Percentiles rank a stretch among this genome's conserved stretches.
Evolutionary conservation across 2,329 filamentous ascomycete species (phyloP).

Genomic region (Didymosphaeria variabile): DNA sequence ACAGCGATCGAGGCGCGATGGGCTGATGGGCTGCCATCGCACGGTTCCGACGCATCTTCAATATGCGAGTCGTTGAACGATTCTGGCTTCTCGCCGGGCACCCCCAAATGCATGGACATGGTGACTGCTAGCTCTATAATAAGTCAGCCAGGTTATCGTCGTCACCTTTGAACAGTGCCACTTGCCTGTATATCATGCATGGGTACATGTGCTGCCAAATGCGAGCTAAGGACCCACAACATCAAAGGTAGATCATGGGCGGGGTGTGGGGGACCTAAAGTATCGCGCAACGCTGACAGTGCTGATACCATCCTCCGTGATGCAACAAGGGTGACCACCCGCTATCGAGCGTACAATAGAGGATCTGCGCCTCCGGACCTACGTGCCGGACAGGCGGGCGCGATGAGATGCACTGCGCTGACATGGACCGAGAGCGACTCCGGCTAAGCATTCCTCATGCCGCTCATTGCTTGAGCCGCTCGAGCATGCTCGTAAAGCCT

Average conservation of each 20-base stretch:
- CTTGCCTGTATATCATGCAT: neutral
- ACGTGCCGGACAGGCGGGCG: neutral
- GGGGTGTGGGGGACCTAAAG: constrained; percentile 11
- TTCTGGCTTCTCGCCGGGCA: constrained; percentile 19
- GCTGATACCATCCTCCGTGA: neutral
- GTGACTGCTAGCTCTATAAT: neutral
- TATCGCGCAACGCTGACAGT: neutral
- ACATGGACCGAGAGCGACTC: neutral
- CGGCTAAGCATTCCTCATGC: constrained; percentile 2
- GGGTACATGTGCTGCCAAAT: neutral
- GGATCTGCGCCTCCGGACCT: neutral
- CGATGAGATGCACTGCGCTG: neutral
- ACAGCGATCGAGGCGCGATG: constrained; percentile 31
- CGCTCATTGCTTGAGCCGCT: neutral
- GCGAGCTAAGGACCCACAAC: neutral
- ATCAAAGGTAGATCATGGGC: neutral
- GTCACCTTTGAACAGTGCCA: neutral
- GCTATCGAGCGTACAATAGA: constrained; percentile 4
- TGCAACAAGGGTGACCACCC: neutral
- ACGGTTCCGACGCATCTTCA: constrained; percentile 22
- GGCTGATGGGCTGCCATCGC: constrained; percentile 7
- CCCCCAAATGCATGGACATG: neutral
- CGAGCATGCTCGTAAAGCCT: neutral
- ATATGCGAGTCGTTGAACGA: constrained; percentile 23
- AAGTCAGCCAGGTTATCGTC: neutral